Percentiles rank a stretch among this genome's conserved stretches.
phyloP scores from a whole-genome alignment of 352 stramenopile genomes.

The Pythium guiyangense region DNA sequence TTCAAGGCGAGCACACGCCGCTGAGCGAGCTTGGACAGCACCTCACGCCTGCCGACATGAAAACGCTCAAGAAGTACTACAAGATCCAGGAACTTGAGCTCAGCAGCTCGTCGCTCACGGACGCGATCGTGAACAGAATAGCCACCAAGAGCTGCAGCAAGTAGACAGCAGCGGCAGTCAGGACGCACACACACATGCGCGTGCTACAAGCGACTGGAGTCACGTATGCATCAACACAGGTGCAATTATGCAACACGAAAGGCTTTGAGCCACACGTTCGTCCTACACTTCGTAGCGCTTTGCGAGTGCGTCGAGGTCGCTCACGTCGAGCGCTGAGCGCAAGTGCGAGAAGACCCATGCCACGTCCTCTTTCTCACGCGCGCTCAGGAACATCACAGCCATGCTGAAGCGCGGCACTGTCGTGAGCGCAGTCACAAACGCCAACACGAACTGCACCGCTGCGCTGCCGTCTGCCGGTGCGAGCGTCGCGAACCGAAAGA shows the following conservation, averaged over 20 bases:
- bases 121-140: conserved; percentile 78
- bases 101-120: conserved; percentile 46
- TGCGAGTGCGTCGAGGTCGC: conserved; percentile 24
- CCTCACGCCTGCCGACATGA: conserved; percentile 41
- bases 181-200: too few relatives aligned
- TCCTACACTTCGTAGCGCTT: conserved; percentile 37
- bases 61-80: conserved; percentile 75
- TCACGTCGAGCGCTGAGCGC: conserved; percentile 13
- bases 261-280: too few relatives aligned
- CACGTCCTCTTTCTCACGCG: conserved; percentile 54
- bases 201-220: too few relatives aligned
- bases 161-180: conserved; percentile 19
- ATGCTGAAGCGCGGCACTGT: conserved; percentile 73
- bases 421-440: conserved; percentile 32
- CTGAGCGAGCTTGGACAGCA: conserved; percentile 44
- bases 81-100: conserved; percentile 83
- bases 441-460: conserved; percentile 22
- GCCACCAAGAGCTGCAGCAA: conserved; percentile 85
- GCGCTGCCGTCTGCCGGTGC: background rate
- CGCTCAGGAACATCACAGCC: conserved; percentile 74
- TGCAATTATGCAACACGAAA: too few relatives aligned
- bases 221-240: too few relatives aligned
- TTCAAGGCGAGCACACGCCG: conserved; percentile 47
- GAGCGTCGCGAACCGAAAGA: conserved; percentile 28
- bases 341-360: conserved; percentile 36